Evolutionary conservation across 2,329 filamentous ascomycete genomes (phyloP).

Genomic region (Nemania sp.): DNA sequence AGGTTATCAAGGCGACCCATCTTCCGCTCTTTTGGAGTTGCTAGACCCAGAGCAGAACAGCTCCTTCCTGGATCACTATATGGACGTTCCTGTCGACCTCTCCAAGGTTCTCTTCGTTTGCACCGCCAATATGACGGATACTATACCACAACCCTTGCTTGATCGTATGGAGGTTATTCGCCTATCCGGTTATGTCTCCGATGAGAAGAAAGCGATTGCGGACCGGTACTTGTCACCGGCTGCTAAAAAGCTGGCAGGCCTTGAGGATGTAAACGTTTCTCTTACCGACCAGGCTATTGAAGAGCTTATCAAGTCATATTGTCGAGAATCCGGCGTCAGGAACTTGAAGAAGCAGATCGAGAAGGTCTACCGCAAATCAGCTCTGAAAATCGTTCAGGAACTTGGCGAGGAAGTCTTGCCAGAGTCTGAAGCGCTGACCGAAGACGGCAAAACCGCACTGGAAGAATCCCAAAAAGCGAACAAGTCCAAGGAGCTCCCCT

Average conservation of each 20-base stretch:
- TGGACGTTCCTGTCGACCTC: conserved; percentile 96
- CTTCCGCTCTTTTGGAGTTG: conserved; percentile 89
- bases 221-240: conserved; percentile 89
- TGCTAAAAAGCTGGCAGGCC: conserved; percentile 89
- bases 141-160: conserved; percentile 88
- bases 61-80: conserved; percentile 97
- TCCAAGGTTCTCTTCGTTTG: conserved; percentile 98
- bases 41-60: conserved; percentile 97
- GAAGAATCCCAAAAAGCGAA: conserved; percentile 72
- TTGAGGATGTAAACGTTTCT: conserved; percentile 90
- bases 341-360: conserved; percentile 99
- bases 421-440: conserved; percentile 81
- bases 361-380: conserved; percentile 97
- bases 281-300: conserved; percentile 86
- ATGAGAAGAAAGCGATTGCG: conserved; percentile 99
- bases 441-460: conserved; percentile 80
- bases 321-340: conserved; percentile 92
- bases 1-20: conserved; percentile 94
- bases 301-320: conserved; percentile 98
- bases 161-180: conserved; percentile 99
- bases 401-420: conserved; percentile 82
- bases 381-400: conserved; percentile 94
- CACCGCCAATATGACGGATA: conserved; percentile 98
- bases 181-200: conserved; percentile 92
- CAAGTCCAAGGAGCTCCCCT: conserved; percentile 52